A percentile compares a stretch with the other conserved stretches of the same genome.
Conservation (phyloP, 2,329 filamentous ascomycete genomes). For the Orbilia quercus region DNA sequence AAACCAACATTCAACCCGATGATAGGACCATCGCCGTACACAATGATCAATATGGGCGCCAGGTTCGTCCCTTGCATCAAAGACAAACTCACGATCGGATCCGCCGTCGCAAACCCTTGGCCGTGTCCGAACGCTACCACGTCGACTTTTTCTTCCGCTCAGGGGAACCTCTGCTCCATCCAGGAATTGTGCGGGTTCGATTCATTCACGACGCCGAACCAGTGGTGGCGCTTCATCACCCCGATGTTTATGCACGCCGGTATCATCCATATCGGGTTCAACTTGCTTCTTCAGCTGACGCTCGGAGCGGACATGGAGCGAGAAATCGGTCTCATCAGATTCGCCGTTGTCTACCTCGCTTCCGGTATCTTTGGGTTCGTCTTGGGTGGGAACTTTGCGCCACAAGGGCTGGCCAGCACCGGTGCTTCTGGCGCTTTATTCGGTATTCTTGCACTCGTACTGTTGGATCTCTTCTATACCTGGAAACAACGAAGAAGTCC, state of each 20-base stretch:
- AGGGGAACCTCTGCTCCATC: slow-evolving; percentile 73
- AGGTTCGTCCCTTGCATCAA: slow-evolving; percentile 96
- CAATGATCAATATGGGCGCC: slow-evolving; percentile 96
- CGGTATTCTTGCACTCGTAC: slow-evolving; percentile 85
- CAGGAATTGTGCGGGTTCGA: slow-evolving; percentile 84
- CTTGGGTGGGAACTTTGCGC: slow-evolving; percentile 91
- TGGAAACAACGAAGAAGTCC: slow-evolving; percentile 84
- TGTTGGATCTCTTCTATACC: slow-evolving; percentile 91
- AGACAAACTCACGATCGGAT: slow-evolving; percentile 75
- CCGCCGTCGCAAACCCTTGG: slow-evolving; percentile 70
- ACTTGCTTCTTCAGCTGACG: slow-evolving; percentile 89
- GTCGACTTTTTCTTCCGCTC: slow-evolving; percentile 64
- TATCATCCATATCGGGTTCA: slow-evolving; percentile 94
- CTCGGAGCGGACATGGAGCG: slow-evolving; percentile 92
- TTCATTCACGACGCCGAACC: slow-evolving; percentile 75
- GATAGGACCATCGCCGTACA: slow-evolving; percentile 90
- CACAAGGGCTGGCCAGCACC: slow-evolving; percentile 70
- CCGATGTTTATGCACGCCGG: slow-evolving; percentile 97
- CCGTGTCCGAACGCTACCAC: slow-evolving; percentile 84
- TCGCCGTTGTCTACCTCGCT: slow-evolving; percentile 87
- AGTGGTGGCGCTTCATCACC: slow-evolving; percentile 96
- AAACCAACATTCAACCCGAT: slow-evolving; percentile 93
- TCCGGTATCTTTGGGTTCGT: slow-evolving; percentile 96
- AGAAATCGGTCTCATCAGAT: slow-evolving; percentile 86
- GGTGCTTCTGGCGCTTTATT: slow-evolving; percentile 92